These are phyloP conservation scores for Papiliotrema laurentii DNA, from an alignment of 1,284 basidiomycete species.

Conservation along the genomic window DNA sequence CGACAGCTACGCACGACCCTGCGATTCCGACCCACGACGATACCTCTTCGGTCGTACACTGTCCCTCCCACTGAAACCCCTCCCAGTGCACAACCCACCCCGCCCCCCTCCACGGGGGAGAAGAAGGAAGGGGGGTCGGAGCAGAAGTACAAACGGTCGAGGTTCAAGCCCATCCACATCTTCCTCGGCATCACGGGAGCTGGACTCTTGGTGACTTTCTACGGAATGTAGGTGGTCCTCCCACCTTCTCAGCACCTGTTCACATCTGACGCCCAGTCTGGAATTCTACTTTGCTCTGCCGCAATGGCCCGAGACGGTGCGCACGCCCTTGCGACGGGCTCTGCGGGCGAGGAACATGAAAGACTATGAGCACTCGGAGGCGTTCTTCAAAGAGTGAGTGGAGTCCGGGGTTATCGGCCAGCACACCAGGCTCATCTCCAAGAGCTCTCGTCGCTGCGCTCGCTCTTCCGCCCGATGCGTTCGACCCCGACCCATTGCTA, in stretches of 20 bases:
- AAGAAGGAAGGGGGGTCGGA: not conserved
- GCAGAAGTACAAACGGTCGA: not conserved
- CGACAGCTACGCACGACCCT: too few relatives aligned
- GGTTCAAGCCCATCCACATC: constrained; percentile 13
- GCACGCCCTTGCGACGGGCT: constrained; percentile 40
- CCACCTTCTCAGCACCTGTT: not conserved
- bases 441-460: constrained; percentile 34
- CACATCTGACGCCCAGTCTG: constrained; percentile 24
- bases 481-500: constrained; percentile 39
- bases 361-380: constrained; percentile 38
- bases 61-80: too few relatives aligned
- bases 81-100: too few relatives aligned
- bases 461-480: constrained; percentile 19
- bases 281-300: constrained; percentile 44
- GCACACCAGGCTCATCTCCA: not conserved
- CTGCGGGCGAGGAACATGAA: constrained; percentile 38
- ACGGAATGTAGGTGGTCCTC: constrained; percentile 38
- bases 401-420: too few relatives aligned
- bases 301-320: constrained; percentile 44
- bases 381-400: constrained; percentile 37
- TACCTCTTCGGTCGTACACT: too few relatives aligned
- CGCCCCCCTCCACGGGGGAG: too few relatives aligned
- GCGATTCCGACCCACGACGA: too few relatives aligned
- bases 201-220: constrained; percentile 44
- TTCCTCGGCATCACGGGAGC: constrained; percentile 41